A percentile compares a stretch with the other conserved stretches of the same genome.
phyloP scores from a whole-genome alignment of 352 stramenopile species.

The Thalassiosira mediterranea region DNA sequence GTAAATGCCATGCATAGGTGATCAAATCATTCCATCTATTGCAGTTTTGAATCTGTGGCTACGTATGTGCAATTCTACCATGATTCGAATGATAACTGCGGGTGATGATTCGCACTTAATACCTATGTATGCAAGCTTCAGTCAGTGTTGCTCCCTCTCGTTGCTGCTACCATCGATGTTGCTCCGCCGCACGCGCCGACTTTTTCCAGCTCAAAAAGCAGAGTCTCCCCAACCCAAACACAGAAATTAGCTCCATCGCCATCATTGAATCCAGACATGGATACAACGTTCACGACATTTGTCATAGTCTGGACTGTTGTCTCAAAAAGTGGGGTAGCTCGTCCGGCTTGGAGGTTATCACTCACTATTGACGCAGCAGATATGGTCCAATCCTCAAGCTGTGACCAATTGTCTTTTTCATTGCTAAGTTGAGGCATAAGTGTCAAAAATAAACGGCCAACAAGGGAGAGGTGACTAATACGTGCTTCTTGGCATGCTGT shows the following conservation, averaged over 20 bases:
- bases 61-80: too few species aligned
- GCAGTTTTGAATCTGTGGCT: too few species aligned
- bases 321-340: slow-evolving; percentile 66
- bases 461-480: slow-evolving; percentile 60
- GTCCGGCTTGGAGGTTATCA: slow-evolving; percentile 67
- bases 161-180: too few species aligned
- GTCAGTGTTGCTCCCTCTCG: too few species aligned
- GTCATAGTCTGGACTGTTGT: slow-evolving; percentile 74
- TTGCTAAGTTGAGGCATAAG: slow-evolving; percentile 51
- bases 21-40: too few species aligned
- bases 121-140: too few species aligned
- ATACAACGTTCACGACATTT: slow-evolving; percentile 67
- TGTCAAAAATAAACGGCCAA: slow-evolving; percentile 68
- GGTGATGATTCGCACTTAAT: too few species aligned
- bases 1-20: too few species aligned
- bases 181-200: slow-evolving; percentile 59
- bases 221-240: slow-evolving; percentile 70
- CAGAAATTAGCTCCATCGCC: slow-evolving; percentile 62
- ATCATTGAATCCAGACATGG: slow-evolving; percentile 52
- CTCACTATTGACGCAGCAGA: slow-evolving; percentile 47
- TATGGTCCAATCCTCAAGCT: slow-evolving; percentile 68
- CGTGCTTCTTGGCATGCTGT: slow-evolving; percentile 42
- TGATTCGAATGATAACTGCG: too few species aligned
- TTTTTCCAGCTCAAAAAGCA: slow-evolving; percentile 66
- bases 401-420: slow-evolving; percentile 62